Percentiles rank a stretch among this genome's conserved stretches.
Evolutionary conservation across 495 filamentous ascomycete genomes (phyloP).

Genomic region (Polyplosphaeria fusca): DNA sequence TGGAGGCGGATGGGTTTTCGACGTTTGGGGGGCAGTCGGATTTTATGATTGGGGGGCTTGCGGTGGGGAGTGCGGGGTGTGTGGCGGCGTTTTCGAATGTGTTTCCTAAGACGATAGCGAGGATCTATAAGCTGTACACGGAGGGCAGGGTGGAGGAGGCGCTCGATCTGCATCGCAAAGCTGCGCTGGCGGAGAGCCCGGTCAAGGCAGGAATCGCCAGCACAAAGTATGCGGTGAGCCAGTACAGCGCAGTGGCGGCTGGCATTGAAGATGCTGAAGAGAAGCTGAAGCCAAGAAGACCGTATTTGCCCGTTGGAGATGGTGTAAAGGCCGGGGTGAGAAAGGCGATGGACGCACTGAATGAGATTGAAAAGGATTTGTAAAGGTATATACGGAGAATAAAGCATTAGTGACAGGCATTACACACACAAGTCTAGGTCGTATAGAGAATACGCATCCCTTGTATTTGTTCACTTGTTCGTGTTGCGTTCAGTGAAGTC

Average conservation of each 20-base stretch:
- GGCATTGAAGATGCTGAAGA: constrained; percentile 57
- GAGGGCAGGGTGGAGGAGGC: constrained; percentile 53
- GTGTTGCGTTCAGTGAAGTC: too few species aligned
- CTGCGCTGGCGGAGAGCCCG: constrained; percentile 53
- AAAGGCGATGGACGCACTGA: constrained; percentile 50
- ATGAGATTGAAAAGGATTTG: constrained; percentile 45
- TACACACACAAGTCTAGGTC: too few species aligned
- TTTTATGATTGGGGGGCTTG: constrained; percentile 61
- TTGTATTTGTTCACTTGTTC: too few species aligned
- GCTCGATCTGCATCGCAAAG: constrained; percentile 52
- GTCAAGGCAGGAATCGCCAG: constrained; percentile 60
- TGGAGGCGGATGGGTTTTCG: constrained; percentile 54
- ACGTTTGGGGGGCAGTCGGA: constrained; percentile 68
- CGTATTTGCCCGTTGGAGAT: constrained; percentile 49
- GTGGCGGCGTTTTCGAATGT: constrained; percentile 66
- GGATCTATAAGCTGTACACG: constrained; percentile 54
- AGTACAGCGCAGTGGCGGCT: constrained; percentile 53
- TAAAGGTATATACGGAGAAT: too few species aligned
- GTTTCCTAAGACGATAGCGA: constrained; percentile 54
- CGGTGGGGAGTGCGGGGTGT: constrained; percentile 58
- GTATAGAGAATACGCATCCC: too few species aligned
- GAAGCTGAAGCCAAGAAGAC: constrained; percentile 54
- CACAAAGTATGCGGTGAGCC: constrained; percentile 61
- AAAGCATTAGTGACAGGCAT: too few species aligned
- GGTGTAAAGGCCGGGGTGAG: constrained; percentile 48